These are phyloP conservation scores for Colletotrichum sidae DNA, from an alignment of 2,329 filamentous ascomycete genomes.

Conservation along the genomic window DNA sequence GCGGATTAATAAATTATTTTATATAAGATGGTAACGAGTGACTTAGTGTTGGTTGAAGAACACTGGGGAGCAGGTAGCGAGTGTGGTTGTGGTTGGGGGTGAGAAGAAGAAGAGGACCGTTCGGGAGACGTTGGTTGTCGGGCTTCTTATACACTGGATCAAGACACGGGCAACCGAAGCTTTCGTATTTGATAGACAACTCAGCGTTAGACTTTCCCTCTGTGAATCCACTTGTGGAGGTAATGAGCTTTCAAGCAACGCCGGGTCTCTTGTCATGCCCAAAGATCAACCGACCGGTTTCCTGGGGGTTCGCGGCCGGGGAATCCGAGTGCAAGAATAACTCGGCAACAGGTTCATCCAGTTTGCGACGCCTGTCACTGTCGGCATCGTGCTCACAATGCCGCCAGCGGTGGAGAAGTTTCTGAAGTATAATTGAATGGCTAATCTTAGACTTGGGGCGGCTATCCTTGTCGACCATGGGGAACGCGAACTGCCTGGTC, in stretches of 20 bases:
- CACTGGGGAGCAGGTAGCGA: background rate
- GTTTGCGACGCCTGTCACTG: background rate
- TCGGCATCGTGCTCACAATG: background rate
- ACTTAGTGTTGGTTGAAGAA: background rate
- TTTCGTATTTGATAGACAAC: background rate
- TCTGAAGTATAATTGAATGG: conserved; percentile 16
- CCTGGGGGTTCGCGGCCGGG: conserved; percentile 5
- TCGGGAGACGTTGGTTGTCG: too few relatives aligned
- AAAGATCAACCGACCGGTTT: background rate
- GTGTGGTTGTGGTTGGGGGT: background rate
- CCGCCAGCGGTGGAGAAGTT: conserved; percentile 15
- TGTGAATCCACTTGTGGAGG: background rate
- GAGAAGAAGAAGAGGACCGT: rapidly evolving
- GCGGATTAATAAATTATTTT: background rate
- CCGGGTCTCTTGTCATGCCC: background rate
- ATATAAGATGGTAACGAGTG: background rate
- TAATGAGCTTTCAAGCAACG: background rate
- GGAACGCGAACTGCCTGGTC: too few relatives aligned
- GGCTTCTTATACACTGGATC: conserved; percentile 18
- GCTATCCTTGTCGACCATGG: background rate
- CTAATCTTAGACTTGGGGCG: background rate
- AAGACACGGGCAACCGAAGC: background rate
- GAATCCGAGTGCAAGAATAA: conserved; percentile 23
- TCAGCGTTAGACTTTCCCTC: background rate
- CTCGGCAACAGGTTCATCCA: conserved; percentile 16